These are phyloP conservation scores for Psidium friedrichsthalianum DNA, from an alignment of 345 rosid species.

Conservation along the genomic window DNA sequence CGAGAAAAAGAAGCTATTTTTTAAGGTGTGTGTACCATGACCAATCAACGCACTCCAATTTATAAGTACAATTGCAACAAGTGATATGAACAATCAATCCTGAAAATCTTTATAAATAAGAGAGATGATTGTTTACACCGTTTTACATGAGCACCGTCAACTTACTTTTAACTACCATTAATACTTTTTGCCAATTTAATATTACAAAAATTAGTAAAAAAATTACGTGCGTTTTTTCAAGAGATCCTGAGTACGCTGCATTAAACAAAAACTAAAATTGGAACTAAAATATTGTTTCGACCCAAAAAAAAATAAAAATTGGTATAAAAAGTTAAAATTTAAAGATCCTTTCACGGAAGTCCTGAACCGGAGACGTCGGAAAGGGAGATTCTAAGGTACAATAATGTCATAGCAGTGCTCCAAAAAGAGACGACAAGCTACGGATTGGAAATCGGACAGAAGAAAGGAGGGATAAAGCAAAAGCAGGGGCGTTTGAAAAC, in stretches of 20 bases:
- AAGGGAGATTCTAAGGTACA: neutral
- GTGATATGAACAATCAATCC: too few species aligned
- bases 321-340: neutral
- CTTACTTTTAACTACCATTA: too few species aligned
- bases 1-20: too few species aligned
- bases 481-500: too few species aligned
- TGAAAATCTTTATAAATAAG: too few species aligned
- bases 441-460: too few species aligned
- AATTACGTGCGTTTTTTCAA: neutral
- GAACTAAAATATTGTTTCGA: too few species aligned
- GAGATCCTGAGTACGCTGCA: neutral
- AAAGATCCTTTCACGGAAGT: neutral
- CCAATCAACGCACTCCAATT: too few species aligned
- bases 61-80: too few species aligned
- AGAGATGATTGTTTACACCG: neutral
- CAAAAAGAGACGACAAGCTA: neutral
- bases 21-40: too few species aligned
- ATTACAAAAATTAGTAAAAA: neutral
- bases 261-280: neutral
- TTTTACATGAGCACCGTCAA: accelerated
- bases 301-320: neutral
- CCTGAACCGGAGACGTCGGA: neutral
- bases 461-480: too few species aligned
- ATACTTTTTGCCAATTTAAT: neutral
- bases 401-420: neutral